Conservation (phyloP, 2,329 filamentous ascomycete species). For the Aspergillus pseudoviridinutans region DNA sequence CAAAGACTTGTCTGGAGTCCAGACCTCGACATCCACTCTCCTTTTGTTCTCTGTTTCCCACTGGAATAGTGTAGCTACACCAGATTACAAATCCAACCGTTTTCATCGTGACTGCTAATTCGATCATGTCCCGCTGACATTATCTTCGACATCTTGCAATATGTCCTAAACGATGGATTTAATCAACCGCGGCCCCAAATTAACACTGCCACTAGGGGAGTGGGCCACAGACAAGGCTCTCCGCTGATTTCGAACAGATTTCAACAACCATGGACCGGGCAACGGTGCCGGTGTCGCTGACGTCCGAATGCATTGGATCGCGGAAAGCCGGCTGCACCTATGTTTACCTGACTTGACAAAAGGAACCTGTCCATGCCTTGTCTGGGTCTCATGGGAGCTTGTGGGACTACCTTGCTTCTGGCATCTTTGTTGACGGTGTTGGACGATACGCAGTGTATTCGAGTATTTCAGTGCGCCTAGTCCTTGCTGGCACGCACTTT, state of each 20-base stretch:
- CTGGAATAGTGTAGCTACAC: background rate
- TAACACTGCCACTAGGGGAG: background rate
- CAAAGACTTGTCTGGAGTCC: too few species aligned
- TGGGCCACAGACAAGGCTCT: background rate
- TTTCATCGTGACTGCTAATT: background rate
- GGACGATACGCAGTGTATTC: background rate
- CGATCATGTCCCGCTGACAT: background rate
- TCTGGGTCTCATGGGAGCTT: background rate
- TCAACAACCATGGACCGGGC: background rate
- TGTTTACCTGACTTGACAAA: background rate
- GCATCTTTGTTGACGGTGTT: background rate
- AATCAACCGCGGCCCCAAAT: background rate
- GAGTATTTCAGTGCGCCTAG: background rate
- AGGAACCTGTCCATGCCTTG: background rate
- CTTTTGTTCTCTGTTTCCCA: background rate
- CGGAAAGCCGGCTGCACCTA: background rate
- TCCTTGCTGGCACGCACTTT: background rate
- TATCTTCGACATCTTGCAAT: background rate
- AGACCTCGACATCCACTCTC: background rate
- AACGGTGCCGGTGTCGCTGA: background rate
- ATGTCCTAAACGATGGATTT: background rate
- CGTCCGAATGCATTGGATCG: background rate
- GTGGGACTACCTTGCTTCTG: background rate
- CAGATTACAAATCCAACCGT: background rate
- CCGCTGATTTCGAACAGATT: background rate